A percentile compares a stretch with the other conserved stretches of the same genome.
Conservation (phyloP, 495 filamentous ascomycete genomes). For the Aspergillus cavernicola region DNA sequence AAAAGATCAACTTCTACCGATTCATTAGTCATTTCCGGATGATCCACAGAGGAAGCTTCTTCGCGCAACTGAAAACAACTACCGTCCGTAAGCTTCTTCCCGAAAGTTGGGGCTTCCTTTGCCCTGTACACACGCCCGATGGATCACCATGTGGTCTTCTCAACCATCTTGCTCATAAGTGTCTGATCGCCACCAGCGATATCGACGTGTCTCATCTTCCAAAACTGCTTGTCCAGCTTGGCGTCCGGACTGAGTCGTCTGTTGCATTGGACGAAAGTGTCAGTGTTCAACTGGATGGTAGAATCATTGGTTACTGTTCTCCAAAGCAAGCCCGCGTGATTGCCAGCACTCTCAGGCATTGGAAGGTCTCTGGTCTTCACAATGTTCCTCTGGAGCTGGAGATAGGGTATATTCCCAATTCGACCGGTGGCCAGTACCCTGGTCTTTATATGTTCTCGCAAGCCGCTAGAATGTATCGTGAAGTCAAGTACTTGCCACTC, state of each 20-base stretch:
- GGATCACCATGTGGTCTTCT: constrained; percentile 90
- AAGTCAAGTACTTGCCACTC: constrained; percentile 85
- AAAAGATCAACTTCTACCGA: constrained; percentile 98
- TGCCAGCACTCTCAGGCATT: constrained; percentile 79
- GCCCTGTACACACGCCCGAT: constrained; percentile 96
- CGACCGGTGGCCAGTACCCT: constrained; percentile 86
- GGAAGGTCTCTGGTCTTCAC: constrained; percentile 93
- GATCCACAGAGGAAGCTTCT: constrained; percentile 98
- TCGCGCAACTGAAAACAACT: constrained; percentile 94
- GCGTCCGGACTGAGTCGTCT: constrained; percentile 66
- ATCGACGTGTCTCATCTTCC: constrained; percentile 71
- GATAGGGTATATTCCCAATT: constrained; percentile 85
- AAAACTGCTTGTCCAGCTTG: constrained; percentile 67
- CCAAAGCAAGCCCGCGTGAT: constrained; percentile 75
- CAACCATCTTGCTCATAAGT: constrained; percentile 95
- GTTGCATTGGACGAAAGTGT: constrained; percentile 75
- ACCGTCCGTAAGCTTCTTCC: constrained; percentile 92
- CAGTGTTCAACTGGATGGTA: constrained; percentile 83
- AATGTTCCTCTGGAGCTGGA: constrained; percentile 80
- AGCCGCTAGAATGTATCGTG: constrained; percentile 80
- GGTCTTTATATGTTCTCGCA: constrained; percentile 91
- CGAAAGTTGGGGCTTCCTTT: constrained; percentile 97
- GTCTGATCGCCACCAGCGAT: constrained; percentile 72
- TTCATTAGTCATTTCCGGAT: constrained; percentile 99
- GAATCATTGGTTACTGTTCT: constrained; percentile 83